Percentiles rank a stretch among this genome's conserved stretches.
Conservation (phyloP, 257 asterid genomes). For the Marsdenia floribunda region DNA sequence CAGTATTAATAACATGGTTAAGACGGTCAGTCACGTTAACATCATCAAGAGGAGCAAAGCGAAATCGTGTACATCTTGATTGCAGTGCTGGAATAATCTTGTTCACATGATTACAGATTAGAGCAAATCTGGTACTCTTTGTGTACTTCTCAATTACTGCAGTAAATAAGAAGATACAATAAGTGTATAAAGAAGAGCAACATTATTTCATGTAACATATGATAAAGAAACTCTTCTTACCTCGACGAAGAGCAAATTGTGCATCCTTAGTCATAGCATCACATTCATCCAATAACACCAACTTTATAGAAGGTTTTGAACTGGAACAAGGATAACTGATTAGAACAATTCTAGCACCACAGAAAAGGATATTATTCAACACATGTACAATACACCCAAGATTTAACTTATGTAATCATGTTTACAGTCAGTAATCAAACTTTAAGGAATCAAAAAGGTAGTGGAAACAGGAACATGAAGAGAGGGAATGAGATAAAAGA, state of each 20-base stretch:
- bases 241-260: constrained; percentile 96
- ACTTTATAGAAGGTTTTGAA: constrained; percentile 64
- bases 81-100: constrained; percentile 94
- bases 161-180: constrained; percentile 13
- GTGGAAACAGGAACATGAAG: background rate
- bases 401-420: background rate
- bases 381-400: background rate
- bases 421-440: background rate
- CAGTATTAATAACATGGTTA: constrained; percentile 71
- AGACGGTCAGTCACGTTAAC: constrained; percentile 78
- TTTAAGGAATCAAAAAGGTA: background rate
- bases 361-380: background rate
- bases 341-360: background rate
- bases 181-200: constrained; percentile 9
- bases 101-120: constrained; percentile 93
- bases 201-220: background rate
- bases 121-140: constrained; percentile 83
- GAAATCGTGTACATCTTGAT: constrained; percentile 96
- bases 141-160: constrained; percentile 97
- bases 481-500: background rate
- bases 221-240: constrained; percentile 38
- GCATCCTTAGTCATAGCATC: constrained; percentile 99
- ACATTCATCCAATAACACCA: constrained; percentile 90
- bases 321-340: constrained; percentile 37
- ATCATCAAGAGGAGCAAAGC: constrained; percentile 94